These are phyloP conservation scores for Delonix regia DNA, from an alignment of 306 rosid species.

Conservation along the genomic window DNA sequence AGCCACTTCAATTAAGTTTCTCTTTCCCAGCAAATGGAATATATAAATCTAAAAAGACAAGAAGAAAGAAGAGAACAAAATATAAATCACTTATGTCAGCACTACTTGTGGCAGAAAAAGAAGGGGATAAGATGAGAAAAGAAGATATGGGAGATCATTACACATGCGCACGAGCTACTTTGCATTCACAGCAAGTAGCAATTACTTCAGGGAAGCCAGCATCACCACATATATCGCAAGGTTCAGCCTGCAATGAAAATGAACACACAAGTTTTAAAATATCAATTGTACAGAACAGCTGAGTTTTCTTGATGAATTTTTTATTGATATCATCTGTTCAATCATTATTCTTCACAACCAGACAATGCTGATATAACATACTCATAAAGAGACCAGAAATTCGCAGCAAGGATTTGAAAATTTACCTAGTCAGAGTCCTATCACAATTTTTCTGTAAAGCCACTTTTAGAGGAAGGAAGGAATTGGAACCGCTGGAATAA, in stretches of 20 bases:
- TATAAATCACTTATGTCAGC: not conserved
- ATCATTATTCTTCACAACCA: not conserved
- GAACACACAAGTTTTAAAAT: conserved; percentile 19
- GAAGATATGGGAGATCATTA: conserved; percentile 41
- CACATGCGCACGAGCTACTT: conserved; percentile 49
- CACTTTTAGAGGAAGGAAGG: not conserved
- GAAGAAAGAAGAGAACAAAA: not conserved
- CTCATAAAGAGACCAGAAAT: not conserved
- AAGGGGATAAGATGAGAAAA: not conserved
- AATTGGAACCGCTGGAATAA: not conserved
- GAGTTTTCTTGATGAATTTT: not conserved
- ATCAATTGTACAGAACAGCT: conserved; percentile 2
- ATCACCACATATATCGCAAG: conserved; percentile 62
- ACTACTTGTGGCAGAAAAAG: not conserved
- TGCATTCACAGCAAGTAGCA: conserved; percentile 59
- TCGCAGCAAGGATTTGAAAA: not conserved
- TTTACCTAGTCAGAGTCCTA: not conserved
- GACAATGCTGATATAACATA: not conserved
- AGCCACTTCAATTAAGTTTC: not conserved
- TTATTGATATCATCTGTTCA: not conserved
- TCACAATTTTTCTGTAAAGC: not conserved
- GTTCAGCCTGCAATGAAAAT: conserved; percentile 51
- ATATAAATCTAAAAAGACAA: conserved; percentile 24
- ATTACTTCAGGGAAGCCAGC: conserved; percentile 41
- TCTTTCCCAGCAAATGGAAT: conserved; percentile 21